phyloP scores from a whole-genome alignment of 257 asterid species.

The Fraxinus quadrangulata region DNA sequence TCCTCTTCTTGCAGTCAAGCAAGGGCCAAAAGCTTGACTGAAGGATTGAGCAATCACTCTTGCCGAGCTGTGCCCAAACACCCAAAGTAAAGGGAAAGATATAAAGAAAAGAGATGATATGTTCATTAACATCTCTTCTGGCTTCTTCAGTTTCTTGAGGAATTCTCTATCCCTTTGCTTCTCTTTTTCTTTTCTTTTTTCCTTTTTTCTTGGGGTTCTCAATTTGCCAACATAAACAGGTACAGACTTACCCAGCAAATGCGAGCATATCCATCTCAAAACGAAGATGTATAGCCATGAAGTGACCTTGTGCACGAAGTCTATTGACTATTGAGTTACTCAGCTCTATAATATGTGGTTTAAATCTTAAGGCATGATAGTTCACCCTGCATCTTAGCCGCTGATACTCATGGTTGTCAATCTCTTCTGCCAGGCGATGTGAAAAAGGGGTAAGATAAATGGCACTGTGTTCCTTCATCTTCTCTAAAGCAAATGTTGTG shows the following conservation, averaged over 20 bases:
- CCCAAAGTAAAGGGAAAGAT: slow-evolving; percentile 18
- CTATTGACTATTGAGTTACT: slow-evolving; percentile 75
- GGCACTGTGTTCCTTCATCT: slow-evolving; percentile 95
- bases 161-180: background rate
- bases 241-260: slow-evolving; percentile 85
- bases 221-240: slow-evolving; percentile 11
- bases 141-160: background rate
- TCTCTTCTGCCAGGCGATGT: slow-evolving; percentile 96
- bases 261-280: slow-evolving; percentile 99
- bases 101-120: slow-evolving; percentile 6
- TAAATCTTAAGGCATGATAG: slow-evolving; percentile 89
- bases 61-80: slow-evolving; percentile 19
- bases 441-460: slow-evolving; percentile 96
- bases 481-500: slow-evolving; percentile 69
- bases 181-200: background rate
- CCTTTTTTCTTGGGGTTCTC: slow-evolving; percentile 9
- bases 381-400: slow-evolving; percentile 93
- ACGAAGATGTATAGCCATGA: slow-evolving; percentile 97
- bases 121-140: slow-evolving; percentile 5
- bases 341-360: slow-evolving; percentile 91
- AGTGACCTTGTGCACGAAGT: slow-evolving; percentile 92
- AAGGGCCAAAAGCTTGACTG: slow-evolving; percentile 16
- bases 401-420: slow-evolving; percentile 87
- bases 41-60: slow-evolving; percentile 17
- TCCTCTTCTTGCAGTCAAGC: slow-evolving; percentile 12